Evolutionary conservation across 2,329 filamentous ascomycete genomes (phyloP).

Genomic region (Sporothrix luriei): DNA sequence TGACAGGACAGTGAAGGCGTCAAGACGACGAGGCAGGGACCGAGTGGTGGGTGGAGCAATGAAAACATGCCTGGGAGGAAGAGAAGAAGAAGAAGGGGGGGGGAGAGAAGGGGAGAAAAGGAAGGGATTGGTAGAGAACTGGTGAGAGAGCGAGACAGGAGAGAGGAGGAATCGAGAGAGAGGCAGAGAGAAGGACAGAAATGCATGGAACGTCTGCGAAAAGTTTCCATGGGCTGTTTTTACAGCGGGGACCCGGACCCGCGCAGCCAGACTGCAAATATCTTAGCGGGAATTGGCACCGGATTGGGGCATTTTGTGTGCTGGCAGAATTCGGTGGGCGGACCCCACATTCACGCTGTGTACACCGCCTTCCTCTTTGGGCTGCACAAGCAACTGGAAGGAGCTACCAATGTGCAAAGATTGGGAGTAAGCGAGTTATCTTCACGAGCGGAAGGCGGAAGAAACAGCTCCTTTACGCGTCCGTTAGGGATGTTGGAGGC

Average conservation of each 20-base stretch:
- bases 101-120: slow-evolving; percentile 10
- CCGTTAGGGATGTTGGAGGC: too few relatives aligned
- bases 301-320: slow-evolving; percentile 19
- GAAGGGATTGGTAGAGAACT: slow-evolving; percentile 12
- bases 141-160: slow-evolving; percentile 1
- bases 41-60: slow-evolving; percentile 22
- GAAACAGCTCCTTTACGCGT: not conserved
- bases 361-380: slow-evolving; percentile 9
- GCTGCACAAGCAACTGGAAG: not conserved
- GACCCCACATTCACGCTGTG: slow-evolving; percentile 1
- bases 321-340: slow-evolving; percentile 27
- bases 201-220: slow-evolving; percentile 36
- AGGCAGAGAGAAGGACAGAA: slow-evolving; percentile 32
- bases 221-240: slow-evolving; percentile 36
- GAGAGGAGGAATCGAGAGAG: not conserved
- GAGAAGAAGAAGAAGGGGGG: not conserved
- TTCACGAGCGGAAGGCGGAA: not conserved
- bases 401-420: not conserved
- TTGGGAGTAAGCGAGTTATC: not conserved
- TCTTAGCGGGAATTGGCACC: slow-evolving; percentile 21
- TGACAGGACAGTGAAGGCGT: slow-evolving; percentile 5
- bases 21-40: slow-evolving; percentile 17
- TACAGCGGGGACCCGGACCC: slow-evolving; percentile 16
- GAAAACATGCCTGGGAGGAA: slow-evolving; percentile 23
- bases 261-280: slow-evolving; percentile 15